Conservation (phyloP, 1,284 basidiomycete genomes). For the Leccinum subspadiceum region DNA sequence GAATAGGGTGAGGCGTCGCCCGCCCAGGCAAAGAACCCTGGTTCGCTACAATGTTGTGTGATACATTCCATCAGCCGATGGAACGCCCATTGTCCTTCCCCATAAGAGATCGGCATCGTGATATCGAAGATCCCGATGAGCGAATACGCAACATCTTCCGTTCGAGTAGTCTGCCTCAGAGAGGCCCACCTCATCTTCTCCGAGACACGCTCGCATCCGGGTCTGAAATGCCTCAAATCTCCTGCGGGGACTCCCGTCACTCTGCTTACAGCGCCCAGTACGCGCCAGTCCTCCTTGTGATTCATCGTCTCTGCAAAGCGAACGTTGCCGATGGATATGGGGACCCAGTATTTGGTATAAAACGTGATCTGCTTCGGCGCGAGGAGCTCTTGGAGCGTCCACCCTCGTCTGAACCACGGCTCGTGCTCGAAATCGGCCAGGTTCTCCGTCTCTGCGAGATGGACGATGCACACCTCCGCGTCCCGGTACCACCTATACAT, state of each 20-base stretch:
- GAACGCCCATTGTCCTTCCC: constrained; percentile 18
- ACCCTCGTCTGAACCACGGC: constrained; percentile 18
- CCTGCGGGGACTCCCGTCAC: constrained; percentile 14
- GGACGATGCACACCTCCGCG: constrained; percentile 15
- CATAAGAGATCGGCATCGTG: constrained; percentile 18
- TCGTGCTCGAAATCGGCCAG: constrained; percentile 11
- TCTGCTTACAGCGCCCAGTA: constrained; percentile 10
- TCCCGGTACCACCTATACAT: constrained; percentile 20
- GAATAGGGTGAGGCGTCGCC: constrained; percentile 17
- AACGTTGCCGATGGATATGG: not conserved
- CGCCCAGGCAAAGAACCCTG: constrained; percentile 21
- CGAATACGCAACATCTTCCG: constrained; percentile 11
- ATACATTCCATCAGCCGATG: constrained; percentile 13
- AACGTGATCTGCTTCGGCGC: constrained; percentile 13
- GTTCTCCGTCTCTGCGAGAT: constrained; percentile 11
- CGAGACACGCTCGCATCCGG: constrained; percentile 11
- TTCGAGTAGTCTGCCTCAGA: constrained; percentile 13
- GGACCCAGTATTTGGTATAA: constrained; percentile 9
- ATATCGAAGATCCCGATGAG: constrained; percentile 19
- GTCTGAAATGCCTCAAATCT: constrained; percentile 15
- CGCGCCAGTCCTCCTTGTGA: constrained; percentile 16
- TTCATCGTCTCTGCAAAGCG: constrained; percentile 1
- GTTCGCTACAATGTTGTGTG: constrained; percentile 15
- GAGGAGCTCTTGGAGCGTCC: constrained; percentile 17
- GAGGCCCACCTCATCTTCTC: constrained; percentile 23